phyloP scores from a whole-genome alignment of 768 basidiomycete genomes.

The Holtermannia corniformis region DNA sequence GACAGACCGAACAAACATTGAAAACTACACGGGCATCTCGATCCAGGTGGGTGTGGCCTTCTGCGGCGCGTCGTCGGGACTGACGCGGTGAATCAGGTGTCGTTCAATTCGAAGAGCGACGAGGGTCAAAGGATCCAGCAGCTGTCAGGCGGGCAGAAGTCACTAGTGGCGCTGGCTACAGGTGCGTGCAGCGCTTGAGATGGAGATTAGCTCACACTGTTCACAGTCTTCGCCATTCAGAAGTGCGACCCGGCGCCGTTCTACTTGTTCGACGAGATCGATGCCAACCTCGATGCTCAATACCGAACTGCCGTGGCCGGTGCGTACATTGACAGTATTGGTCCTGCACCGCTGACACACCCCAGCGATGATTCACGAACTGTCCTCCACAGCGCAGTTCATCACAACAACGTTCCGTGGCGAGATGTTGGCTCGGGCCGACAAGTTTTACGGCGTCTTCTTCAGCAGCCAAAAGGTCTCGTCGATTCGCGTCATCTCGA shows the following conservation, averaged over 20 bases:
- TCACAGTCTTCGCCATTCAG: slow-evolving; percentile 88
- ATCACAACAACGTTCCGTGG: slow-evolving; percentile 97
- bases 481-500: slow-evolving; percentile 72
- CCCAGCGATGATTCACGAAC: slow-evolving; percentile 83
- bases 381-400: slow-evolving; percentile 81
- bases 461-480: slow-evolving; percentile 95
- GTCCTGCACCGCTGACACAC: slow-evolving; percentile 6
- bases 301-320: slow-evolving; percentile 94
- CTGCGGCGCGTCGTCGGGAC: not conserved
- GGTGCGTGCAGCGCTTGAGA: slow-evolving; percentile 46
- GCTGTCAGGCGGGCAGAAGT: slow-evolving; percentile 94
- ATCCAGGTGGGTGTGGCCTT: slow-evolving; percentile 79
- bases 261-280: slow-evolving; percentile 99
- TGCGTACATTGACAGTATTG: slow-evolving; percentile 45
- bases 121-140: slow-evolving; percentile 95
- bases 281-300: slow-evolving; percentile 94
- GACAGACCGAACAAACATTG: slow-evolving; percentile 47
- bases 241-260: slow-evolving; percentile 99
- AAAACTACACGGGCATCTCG: slow-evolving; percentile 92
- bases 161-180: slow-evolving; percentile 86
- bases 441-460: slow-evolving; percentile 93
- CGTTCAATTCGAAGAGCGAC: slow-evolving; percentile 97
- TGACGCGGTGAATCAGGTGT: slow-evolving; percentile 53
- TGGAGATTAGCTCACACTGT: not conserved
- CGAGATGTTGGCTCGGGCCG: slow-evolving; percentile 90